Base-by-base conservation (phyloP, 306 rosid genomes). In the Macrotyloma uniflorum region DNA sequence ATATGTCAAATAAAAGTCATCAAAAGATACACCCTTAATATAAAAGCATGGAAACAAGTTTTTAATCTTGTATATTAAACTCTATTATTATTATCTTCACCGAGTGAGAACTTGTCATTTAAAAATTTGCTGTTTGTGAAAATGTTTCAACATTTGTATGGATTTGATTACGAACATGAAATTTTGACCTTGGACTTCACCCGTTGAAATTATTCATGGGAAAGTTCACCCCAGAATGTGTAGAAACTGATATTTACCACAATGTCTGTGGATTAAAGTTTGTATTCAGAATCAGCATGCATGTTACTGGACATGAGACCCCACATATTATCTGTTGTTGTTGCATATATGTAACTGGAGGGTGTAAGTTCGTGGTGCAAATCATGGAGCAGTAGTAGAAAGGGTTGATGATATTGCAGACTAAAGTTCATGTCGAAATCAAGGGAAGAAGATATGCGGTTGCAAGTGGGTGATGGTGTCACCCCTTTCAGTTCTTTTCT, bases 401-500 rank as follows among this genome's bases (percentile, higher is more conserved):
- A 63, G 69, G 46, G 28, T 63, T 63, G 69, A 63, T 63, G 46
- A 33, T 33, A 63, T 63, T 33, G 47, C 42, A 62, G 45, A 63
- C 47, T n/a, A 32, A 62, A 62, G 43, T 28, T n/a, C 35, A 26
- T 63, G 23, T n/a, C 8, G n/a, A 10, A 35, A 63, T 63, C 16
- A 35, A n/a, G 26, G 46, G 16, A 35, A 33, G 68, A 16, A 63
- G 16, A 63, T 30, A 13, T n/a, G 26, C 26, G 26, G 18, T 32
- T 63, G 46, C 26, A 33, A 63, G 69, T 63, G 69, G 69, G 28
- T 35, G 26, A 33, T 63, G 69, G 46, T 63, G 67, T 63, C 69
- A 63, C 46, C 69, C 28, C 46, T 35, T 33, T 33, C 68, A 32
- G 15, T 9, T 62, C 0, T 33, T 63, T 63, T 63, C 69, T 19